Evolutionary conservation across 306 rosid species (phyloP).

Genomic region (Medicago truncatula): MtrunA17r5.0-ANR NC_053046.1:40203501-40204000

Average conservation of each 20-base stretch:
- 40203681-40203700: constrained; percentile 59
- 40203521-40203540: constrained; percentile 78
- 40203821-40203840: neutral
- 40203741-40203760: constrained; percentile 92
- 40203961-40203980: neutral
- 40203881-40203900: neutral
- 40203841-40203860: constrained; percentile 14
- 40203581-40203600: constrained; percentile 60
- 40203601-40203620: constrained; percentile 40
- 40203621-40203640: constrained; percentile 90
- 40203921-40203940: constrained; percentile 19
- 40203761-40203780: too few relatives aligned
- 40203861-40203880: too few relatives aligned
- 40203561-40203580: constrained; percentile 43
- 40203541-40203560: constrained; percentile 69
- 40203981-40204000: constrained; percentile 13
- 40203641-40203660: constrained; percentile 77
- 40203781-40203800: neutral
- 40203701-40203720: constrained; percentile 98
- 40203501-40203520: constrained; percentile 58
- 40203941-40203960: constrained; percentile 2
- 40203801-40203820: too few relatives aligned
- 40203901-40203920: neutral
- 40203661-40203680: constrained; percentile 47
- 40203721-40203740: constrained; percentile 89